Base-by-base conservation (phyloP, 2,329 filamentous ascomycete species). In the Mycosphaerella arachidis region DNA sequence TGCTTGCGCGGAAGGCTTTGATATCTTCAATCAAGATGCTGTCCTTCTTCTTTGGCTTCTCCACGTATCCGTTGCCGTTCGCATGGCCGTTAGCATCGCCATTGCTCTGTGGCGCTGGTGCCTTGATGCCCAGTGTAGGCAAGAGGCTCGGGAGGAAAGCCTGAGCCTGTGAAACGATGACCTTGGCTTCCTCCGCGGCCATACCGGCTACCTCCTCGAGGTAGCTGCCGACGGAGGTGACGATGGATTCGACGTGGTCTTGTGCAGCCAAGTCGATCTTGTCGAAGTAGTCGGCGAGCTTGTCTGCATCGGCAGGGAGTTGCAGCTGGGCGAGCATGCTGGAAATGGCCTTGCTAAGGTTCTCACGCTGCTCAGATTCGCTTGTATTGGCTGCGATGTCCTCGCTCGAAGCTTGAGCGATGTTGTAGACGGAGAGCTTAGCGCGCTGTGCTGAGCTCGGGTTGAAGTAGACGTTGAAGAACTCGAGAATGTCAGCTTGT, bases 381-480 rank as follows among this genome's bases (percentile, higher is more conserved):
- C 69, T 66, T 53, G 71, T 68, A 65, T 73, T 67, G 67, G 74
- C 65, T 8, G 72, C 72, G 30, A 74, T 61, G 9, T 73, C 65
- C 43, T 72, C 71, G 24, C 76, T 72, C 2, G 74, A 68, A 3
- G 84, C 82, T 70, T 93, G 90, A 0, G 93, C 93, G 57, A 88
- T 83, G 27, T 97, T 80, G 71, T 97, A 89, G 16, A 97, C 85
- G 0, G 91, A 87, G 6, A 95, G 76, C 72, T 97, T 96, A n/a
- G 91, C 87, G 53, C 94, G 85, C 0, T 78, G 79, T 0, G 82
- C 76, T 3, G 93, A 97, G 1, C 81, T 77, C 0, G 92, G 92
- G 61, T 86, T 83, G 67, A 99, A 89, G 76, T 86, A 89, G 29
- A 84, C 81, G 33, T 84, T 78, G 78, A 86, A 97, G 76, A 96